Base-by-base conservation (phyloP, 2,329 filamentous ascomycete species). In the Triangularia setosa region DNA sequence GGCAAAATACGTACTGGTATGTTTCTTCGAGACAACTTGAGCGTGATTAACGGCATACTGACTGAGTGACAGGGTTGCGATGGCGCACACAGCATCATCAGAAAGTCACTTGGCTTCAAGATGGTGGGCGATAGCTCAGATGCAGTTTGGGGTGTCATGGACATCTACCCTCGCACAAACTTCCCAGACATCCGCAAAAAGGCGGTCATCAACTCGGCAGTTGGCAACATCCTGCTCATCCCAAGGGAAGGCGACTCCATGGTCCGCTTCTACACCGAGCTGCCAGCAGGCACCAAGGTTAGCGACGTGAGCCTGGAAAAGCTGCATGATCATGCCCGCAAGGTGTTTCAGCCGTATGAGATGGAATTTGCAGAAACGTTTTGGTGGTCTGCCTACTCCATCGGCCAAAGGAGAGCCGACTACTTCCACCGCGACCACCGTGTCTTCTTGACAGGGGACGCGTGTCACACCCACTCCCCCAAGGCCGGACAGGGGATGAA, bases 401-500 rank as follows among this genome's bases (percentile, higher is more conserved):
- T 88, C 57, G 86, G 86, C 2, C 86, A 89, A 72, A 81, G 85
- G 2, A 78, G 86, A 2, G 87, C 86, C 0, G 81, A 84, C 48
- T 76, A 78, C 48, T 90, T 89, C 74, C 82, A 86, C 70, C 79
- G 82, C 59, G 77, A 82, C 52, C 71, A 83, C 63, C 81, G 84
- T 1, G 81, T 88, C 2, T 89, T 89, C 68, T 74, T 90, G 12
- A 83, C 84, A 0, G 87, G 87, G 2, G 87, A 90, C 69, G 86
- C 87, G 2, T 87, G 85, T 69, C 87, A 90, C 70, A 89, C 87
- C 0, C 87, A 89, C 70, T 86, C 83, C 1, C 87, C 87, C 4
- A 89, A 89, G 73, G 86, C 86, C 0, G 87, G 87, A 0, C 87
- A 89, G 73, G 87, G 84, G 1, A 86, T 86, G 83, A 86, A 86